phyloP scores from a whole-genome alignment of 1,284 basidiomycete species.

The Rhizoctonia solani region DNA sequence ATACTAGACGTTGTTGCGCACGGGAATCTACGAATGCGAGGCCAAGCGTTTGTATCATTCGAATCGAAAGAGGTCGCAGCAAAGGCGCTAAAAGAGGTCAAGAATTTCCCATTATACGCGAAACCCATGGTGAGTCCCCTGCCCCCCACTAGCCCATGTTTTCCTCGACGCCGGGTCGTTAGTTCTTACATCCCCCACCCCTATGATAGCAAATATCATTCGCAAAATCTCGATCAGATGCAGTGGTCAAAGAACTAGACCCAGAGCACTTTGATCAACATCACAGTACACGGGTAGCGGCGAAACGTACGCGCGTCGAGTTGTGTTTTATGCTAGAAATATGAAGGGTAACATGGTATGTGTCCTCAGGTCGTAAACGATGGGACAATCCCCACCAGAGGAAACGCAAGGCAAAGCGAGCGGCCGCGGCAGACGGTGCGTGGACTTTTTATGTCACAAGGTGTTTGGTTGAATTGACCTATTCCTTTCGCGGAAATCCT shows the following conservation, averaged over 20 bases:
- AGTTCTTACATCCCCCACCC: constrained; percentile 35
- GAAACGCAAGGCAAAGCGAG: constrained; percentile 78
- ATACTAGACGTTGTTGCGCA: constrained; percentile 93
- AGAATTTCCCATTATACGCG: constrained; percentile 93
- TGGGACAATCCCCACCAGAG: constrained; percentile 85
- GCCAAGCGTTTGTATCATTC: constrained; percentile 97
- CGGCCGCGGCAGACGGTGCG: constrained; percentile 71
- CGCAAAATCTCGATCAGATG: constrained; percentile 86
- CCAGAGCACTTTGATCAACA: constrained; percentile 71
- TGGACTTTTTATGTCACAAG: constrained; percentile 13
- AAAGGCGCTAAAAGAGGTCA: constrained; percentile 89
- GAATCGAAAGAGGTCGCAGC: constrained; percentile 76
- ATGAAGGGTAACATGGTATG: background rate
- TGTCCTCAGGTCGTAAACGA: constrained; percentile 50
- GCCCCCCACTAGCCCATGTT: constrained; percentile 8
- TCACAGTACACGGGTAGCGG: constrained; percentile 70
- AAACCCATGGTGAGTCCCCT: constrained; percentile 81
- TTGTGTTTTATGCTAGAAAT: constrained; percentile 9
- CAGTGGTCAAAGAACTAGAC: constrained; percentile 78
- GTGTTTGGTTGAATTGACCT: background rate
- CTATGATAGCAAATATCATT: constrained; percentile 98
- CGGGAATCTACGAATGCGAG: constrained; percentile 92
- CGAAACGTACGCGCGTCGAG: constrained; percentile 69
- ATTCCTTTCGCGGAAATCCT: too few species aligned
- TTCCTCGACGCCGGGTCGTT: constrained; percentile 13